Conservation (phyloP, 768 basidiomycete species). For the Leccinum truebloodii region DNA sequence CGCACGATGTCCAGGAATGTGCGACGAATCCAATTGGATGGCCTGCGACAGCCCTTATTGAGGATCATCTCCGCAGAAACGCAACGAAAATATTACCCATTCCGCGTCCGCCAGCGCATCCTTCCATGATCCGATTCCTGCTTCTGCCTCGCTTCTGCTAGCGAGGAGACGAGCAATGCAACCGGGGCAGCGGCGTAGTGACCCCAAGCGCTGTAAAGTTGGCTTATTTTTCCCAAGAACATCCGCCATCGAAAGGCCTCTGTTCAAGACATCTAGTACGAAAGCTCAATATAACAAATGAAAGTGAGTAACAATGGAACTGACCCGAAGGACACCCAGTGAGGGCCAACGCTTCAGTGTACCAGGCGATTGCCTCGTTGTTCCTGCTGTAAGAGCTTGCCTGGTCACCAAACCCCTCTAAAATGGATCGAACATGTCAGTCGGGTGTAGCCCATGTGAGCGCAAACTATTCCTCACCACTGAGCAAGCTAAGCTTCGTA, state of each 20-base stretch:
- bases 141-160: constrained; percentile 9
- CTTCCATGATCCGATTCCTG: neutral
- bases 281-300: neutral
- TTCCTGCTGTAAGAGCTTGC: neutral
- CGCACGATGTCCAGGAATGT: constrained; percentile 1
- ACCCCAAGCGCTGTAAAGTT: neutral
- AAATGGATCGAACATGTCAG: neutral
- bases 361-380: constrained; percentile 14
- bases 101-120: constrained; percentile 9
- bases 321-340: constrained; percentile 7
- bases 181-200: neutral
- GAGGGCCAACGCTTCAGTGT: constrained; percentile 13
- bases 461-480: constrained; percentile 13
- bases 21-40: constrained; percentile 1
- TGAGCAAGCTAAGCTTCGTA: constrained; percentile 11
- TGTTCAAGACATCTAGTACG: neutral
- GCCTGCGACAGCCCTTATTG: neutral
- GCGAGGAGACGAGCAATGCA: constrained; percentile 7
- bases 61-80: neutral
- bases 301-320: neutral
- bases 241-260: neutral
- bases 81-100: neutral
- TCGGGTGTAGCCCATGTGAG: neutral
- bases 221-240: neutral
- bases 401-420: constrained; percentile 17